Evolutionary conservation across 169 alveolate species (phyloP).

Genomic region (Eimeria acervulina): DNA sequence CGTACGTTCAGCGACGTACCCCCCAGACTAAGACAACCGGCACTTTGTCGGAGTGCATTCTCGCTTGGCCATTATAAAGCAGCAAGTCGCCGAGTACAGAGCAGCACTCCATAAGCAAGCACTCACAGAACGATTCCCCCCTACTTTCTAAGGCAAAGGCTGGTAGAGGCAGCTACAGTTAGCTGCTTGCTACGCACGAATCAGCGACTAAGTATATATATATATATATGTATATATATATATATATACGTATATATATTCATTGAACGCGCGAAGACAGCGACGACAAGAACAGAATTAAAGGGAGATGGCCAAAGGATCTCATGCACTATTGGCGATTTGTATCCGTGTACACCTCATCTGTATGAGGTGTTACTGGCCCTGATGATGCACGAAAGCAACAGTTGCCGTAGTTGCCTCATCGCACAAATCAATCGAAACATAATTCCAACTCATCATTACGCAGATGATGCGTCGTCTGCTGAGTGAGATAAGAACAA

Average conservation of each 20-base stretch:
- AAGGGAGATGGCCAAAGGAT: not conserved
- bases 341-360: not conserved
- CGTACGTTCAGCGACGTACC: too few relatives aligned
- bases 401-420: not conserved
- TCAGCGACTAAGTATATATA: not conserved
- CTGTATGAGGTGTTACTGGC: not conserved
- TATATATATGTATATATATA: too few relatives aligned
- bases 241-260: too few relatives aligned
- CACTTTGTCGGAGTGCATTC: conserved; percentile 2
- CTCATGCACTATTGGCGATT: not conserved
- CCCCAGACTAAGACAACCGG: not conserved
- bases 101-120: conserved; percentile 32
- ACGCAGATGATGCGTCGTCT: not conserved
- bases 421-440: not conserved
- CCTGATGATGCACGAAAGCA: not conserved
- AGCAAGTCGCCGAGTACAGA: conserved; percentile 36
- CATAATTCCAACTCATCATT: not conserved
- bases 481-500: not conserved
- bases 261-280: not conserved
- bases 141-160: conserved; percentile 14
- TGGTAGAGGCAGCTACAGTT: not conserved
- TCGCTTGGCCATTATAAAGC: conserved; percentile 41
- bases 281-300: not conserved
- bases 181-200: not conserved
- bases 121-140: not conserved